phyloP scores from a whole-genome alignment of 2,329 filamentous ascomycete species.

The Didymella arachidicola region DNA sequence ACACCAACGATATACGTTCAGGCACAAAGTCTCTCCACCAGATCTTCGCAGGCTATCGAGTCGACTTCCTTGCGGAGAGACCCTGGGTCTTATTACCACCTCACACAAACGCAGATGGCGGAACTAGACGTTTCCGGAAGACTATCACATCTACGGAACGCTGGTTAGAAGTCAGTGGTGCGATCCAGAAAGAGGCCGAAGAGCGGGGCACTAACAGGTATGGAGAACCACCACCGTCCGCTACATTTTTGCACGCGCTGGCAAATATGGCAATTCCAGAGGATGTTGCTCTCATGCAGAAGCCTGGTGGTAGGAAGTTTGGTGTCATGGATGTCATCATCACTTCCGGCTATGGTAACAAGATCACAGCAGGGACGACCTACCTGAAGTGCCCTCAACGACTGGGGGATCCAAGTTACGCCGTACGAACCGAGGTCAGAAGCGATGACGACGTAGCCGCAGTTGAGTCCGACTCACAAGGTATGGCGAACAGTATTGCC shows the following conservation, averaged over 20 bases:
- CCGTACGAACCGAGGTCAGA: neutral
- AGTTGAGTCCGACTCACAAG: neutral
- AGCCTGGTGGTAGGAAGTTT: constrained; percentile 39
- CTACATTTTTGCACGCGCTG: constrained; percentile 51
- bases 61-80: constrained; percentile 53
- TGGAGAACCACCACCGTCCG: constrained; percentile 47
- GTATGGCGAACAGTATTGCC: neutral
- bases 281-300: constrained; percentile 42
- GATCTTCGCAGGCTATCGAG: constrained; percentile 51
- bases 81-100: constrained; percentile 54
- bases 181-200: constrained; percentile 46
- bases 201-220: constrained; percentile 44
- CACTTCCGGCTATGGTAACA: constrained; percentile 40
- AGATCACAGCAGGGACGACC: constrained; percentile 27
- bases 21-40: constrained; percentile 32
- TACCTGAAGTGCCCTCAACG: constrained; percentile 38
- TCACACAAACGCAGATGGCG: constrained; percentile 33
- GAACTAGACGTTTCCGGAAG: constrained; percentile 15
- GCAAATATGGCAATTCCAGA: constrained; percentile 50
- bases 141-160: constrained; percentile 30
- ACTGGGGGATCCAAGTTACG: constrained; percentile 33
- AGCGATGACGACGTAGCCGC: neutral
- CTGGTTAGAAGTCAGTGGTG: constrained; percentile 46
- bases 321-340: constrained; percentile 52
- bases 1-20: constrained; percentile 30